A percentile compares a stretch with the other conserved stretches of the same genome.
These are phyloP conservation scores for Rhodotorula sp. DNA, from an alignment of 1,284 basidiomycete species.

Conservation along the genomic window DNA sequence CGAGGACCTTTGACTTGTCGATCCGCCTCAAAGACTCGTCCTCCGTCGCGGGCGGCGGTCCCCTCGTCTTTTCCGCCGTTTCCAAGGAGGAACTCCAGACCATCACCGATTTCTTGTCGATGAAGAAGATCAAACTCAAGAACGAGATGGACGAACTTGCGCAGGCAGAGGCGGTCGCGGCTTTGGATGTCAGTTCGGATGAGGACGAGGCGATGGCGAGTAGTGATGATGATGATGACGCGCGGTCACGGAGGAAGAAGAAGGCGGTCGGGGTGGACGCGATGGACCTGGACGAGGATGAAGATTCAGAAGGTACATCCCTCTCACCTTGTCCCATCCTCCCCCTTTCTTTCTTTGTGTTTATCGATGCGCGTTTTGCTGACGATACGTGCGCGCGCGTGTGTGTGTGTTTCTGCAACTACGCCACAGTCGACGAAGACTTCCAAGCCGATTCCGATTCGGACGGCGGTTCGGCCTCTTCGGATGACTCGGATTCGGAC, in stretches of 20 bases:
- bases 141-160: slow-evolving; percentile 91
- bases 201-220: slow-evolving; percentile 57
- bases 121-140: slow-evolving; percentile 90
- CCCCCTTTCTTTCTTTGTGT: slow-evolving; percentile 1
- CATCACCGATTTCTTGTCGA: slow-evolving; percentile 78
- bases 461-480: slow-evolving; percentile 78
- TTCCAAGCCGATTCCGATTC: slow-evolving; percentile 69
- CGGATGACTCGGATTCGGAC: slow-evolving; percentile 58
- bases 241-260: slow-evolving; percentile 8
- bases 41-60: slow-evolving; percentile 57
- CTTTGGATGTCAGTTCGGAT: slow-evolving; percentile 76
- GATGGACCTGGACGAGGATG: slow-evolving; percentile 35
- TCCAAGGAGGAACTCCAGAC: slow-evolving; percentile 93
- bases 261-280: neutral
- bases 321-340: neutral
- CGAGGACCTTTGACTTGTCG: slow-evolving; percentile 91
- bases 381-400: slow-evolving; percentile 1
- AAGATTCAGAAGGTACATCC: slow-evolving; percentile 45
- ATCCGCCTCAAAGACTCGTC: slow-evolving; percentile 74
- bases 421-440: slow-evolving; percentile 67
- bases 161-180: slow-evolving; percentile 62
- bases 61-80: slow-evolving; percentile 81
- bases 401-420: slow-evolving; percentile 6
- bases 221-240: slow-evolving; percentile 19
- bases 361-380: too few relatives aligned